These are phyloP conservation scores for Liquidambar formosana DNA, from an alignment of 164 flowering plant species.

Conservation along the genomic window DNA sequence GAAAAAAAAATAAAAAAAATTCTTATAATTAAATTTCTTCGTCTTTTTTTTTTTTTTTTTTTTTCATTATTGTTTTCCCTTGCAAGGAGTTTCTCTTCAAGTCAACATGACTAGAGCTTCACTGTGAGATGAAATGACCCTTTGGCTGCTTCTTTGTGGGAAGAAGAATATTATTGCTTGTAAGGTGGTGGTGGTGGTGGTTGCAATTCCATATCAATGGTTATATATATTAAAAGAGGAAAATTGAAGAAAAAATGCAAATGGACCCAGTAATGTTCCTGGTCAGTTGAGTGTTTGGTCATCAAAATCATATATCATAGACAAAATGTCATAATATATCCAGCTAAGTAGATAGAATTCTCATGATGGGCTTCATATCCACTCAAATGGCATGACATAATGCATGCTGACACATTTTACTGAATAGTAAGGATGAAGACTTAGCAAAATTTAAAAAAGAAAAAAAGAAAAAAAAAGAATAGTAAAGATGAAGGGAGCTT, in stretches of 20 bases:
- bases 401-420: no score
- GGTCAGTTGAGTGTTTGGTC: constrained; percentile 17
- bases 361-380: not conserved
- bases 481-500: no score
- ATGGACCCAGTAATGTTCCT: not conserved
- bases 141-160: not conserved
- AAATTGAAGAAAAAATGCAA: not conserved
- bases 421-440: no score
- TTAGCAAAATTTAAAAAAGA: no score
- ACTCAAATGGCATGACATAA: not conserved
- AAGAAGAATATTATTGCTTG: not conserved
- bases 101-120: no score
- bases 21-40: no score
- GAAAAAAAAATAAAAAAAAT: no score
- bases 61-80: no score
- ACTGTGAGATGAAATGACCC: not conserved
- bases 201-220: constrained; percentile 1
- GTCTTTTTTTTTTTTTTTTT: no score
- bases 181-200: constrained; percentile 9
- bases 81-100: no score
- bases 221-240: not conserved
- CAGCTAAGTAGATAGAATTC: constrained; percentile 17
- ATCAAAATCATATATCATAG: constrained; percentile 16
- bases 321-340: constrained; percentile 18
- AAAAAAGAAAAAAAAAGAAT: no score